These are phyloP conservation scores for Parafenestella ontariensis DNA, from an alignment of 2,329 filamentous ascomycete genomes.

Conservation along the genomic window DNA sequence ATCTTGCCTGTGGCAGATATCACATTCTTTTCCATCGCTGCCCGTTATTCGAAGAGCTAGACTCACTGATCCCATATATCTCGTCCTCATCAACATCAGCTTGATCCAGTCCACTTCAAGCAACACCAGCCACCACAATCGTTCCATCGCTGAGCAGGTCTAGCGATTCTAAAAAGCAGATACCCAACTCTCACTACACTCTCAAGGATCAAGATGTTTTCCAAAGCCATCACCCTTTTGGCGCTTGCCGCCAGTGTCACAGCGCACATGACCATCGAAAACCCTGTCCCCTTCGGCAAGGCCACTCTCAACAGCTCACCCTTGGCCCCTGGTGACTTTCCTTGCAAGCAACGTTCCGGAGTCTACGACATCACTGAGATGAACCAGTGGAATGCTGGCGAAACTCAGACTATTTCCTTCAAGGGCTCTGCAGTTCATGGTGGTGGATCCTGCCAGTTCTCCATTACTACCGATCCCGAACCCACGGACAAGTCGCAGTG, in stretches of 20 bases:
- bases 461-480: slow-evolving; percentile 80
- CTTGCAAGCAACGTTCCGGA: slow-evolving; percentile 73
- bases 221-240: slow-evolving; percentile 57
- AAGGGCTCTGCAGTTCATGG: slow-evolving; percentile 73
- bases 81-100: slow-evolving; percentile 4
- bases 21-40: slow-evolving; percentile 38
- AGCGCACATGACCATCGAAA: slow-evolving; percentile 78
- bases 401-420: slow-evolving; percentile 52
- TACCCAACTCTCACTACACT: slow-evolving; percentile 23
- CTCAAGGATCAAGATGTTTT: slow-evolving; percentile 52
- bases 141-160: slow-evolving; percentile 47
- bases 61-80: slow-evolving; percentile 18
- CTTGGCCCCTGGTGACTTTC: slow-evolving; percentile 70
- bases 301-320: slow-evolving; percentile 68
- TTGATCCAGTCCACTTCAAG: slow-evolving; percentile 10
- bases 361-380: slow-evolving; percentile 64
- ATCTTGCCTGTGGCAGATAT: slow-evolving; percentile 49
- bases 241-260: slow-evolving; percentile 65
- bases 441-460: slow-evolving; percentile 90
- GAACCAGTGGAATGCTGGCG: slow-evolving; percentile 60
- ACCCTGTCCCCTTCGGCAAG: slow-evolving; percentile 68
- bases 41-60: slow-evolving; percentile 32
- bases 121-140: slow-evolving; percentile 22
- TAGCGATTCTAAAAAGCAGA: slow-evolving; percentile 42
- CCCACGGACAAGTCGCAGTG: slow-evolving; percentile 67